Evolutionary conservation across 495 filamentous ascomycete genomes (phyloP).

Genomic region (Penicillium macrosclerotiorum): DNA sequence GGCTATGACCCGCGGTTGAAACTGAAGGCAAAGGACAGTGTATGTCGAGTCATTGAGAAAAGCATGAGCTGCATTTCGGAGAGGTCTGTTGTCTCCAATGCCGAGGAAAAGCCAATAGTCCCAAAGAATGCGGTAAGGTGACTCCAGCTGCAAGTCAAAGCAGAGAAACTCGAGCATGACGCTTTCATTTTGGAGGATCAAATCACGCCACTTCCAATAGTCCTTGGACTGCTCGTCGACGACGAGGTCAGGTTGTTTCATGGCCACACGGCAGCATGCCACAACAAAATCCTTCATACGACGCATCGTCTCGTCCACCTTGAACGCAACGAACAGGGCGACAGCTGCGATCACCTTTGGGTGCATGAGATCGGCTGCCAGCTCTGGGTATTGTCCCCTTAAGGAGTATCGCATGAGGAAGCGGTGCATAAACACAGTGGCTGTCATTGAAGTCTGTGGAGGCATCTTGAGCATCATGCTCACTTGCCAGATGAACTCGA

Average conservation of each 20-base stretch:
- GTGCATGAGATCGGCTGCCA: conserved; percentile 51
- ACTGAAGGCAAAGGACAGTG: conserved; percentile 81
- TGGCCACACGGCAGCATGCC: conserved; percentile 88
- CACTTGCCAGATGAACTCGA: conserved; percentile 93
- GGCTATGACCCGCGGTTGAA: conserved; percentile 74
- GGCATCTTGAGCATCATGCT: conserved; percentile 91
- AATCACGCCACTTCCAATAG: conserved; percentile 95
- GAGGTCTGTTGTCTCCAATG: conserved; percentile 65
- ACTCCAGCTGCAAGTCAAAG: conserved; percentile 87
- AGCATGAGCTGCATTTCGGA: conserved; percentile 84
- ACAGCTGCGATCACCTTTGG: conserved; percentile 91
- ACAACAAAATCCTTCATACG: conserved; percentile 92
- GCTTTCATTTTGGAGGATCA: conserved; percentile 87
- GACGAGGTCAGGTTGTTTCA: conserved; percentile 81
- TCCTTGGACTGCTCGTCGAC: conserved; percentile 96
- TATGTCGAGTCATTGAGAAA: conserved; percentile 88
- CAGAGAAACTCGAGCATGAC: conserved; percentile 85
- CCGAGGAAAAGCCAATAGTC: conserved; percentile 69
- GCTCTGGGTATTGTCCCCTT: conserved; percentile 53
- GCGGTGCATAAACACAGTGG: conserved; percentile 90
- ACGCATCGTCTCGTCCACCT: conserved; percentile 92
- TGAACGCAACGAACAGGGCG: conserved; percentile 87
- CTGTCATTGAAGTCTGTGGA: conserved; percentile 85
- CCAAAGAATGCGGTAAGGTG: conserved; percentile 78
- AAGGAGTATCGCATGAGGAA: conserved; percentile 84